phyloP scores from a whole-genome alignment of 768 basidiomycete genomes.

The Nidularia sp. region DNA sequence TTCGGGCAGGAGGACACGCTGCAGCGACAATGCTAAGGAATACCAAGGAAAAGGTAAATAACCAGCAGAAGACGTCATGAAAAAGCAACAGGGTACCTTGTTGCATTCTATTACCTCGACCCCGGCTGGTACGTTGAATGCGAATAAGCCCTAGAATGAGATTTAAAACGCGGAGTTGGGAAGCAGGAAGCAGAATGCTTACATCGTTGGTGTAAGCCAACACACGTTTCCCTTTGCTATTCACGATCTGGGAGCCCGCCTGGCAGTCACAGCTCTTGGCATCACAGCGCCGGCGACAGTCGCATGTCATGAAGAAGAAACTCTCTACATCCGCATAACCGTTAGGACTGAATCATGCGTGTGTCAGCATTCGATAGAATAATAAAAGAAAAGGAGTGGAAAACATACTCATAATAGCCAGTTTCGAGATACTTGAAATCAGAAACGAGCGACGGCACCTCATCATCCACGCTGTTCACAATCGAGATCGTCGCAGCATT shows the following conservation, averaged over 20 bases:
- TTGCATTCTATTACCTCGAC: slow-evolving; percentile 66
- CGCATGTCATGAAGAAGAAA: slow-evolving; percentile 39
- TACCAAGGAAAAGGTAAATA: slow-evolving; percentile 15
- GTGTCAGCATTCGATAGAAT: no score
- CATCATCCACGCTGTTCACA: slow-evolving; percentile 36
- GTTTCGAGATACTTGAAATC: slow-evolving; percentile 52
- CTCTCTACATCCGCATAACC: slow-evolving; percentile 3
- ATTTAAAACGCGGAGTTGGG: background rate
- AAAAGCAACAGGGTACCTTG: slow-evolving; percentile 27
- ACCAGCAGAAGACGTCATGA: background rate
- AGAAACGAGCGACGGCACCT: slow-evolving; percentile 36
- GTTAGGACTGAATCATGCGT: no score
- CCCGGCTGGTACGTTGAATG: slow-evolving; percentile 35
- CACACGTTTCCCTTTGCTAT: slow-evolving; percentile 17
- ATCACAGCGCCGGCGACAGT: slow-evolving; percentile 31
- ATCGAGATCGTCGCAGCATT: slow-evolving; percentile 30
- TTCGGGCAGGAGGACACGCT: slow-evolving; percentile 38
- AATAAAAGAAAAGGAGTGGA: slow-evolving; percentile 11
- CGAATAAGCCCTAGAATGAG: slow-evolving; percentile 41
- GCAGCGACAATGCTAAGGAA: slow-evolving; percentile 36
- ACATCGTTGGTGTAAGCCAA: slow-evolving; percentile 41
- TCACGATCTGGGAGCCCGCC: slow-evolving; percentile 31
- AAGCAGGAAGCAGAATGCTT: background rate
- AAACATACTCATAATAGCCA: slow-evolving; percentile 38
- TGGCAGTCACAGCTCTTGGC: slow-evolving; percentile 45